Evolutionary conservation across 2,329 filamentous ascomycete species (phyloP).

Genomic region (Thelonectria rubi): DNA sequence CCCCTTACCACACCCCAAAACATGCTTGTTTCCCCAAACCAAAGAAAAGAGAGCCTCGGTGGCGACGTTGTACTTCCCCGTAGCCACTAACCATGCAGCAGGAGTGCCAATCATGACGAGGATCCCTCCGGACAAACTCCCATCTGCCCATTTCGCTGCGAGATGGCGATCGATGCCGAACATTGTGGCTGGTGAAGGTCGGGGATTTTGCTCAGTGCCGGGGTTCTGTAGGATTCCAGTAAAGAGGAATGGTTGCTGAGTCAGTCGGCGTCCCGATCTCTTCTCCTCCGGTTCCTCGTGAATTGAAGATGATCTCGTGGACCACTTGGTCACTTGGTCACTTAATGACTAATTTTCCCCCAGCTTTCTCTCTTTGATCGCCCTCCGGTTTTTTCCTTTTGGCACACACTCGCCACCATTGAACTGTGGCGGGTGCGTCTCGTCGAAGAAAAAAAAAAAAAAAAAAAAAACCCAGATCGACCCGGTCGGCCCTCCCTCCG

Average conservation of each 20-base stretch:
- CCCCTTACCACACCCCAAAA: not conserved
- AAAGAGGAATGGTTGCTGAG: not conserved
- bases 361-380: conserved; percentile 1
- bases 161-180: conserved; percentile 26
- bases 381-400: conserved; percentile 35
- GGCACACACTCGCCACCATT: conserved; percentile 40
- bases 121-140: not conserved
- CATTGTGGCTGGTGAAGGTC: conserved; percentile 7
- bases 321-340: conserved; percentile 25
- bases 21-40: not conserved
- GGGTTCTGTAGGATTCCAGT: conserved; percentile 15
- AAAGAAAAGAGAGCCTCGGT: not conserved
- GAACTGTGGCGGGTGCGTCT: conserved; percentile 32
- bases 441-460: not conserved
- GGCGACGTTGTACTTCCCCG: not conserved
- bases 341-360: conserved; percentile 32
- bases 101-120: conserved; percentile 12
- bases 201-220: not conserved
- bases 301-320: conserved; percentile 14
- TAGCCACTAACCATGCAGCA: conserved; percentile 7
- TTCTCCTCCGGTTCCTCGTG: not conserved
- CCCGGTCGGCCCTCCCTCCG: not conserved
- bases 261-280: conserved; percentile 27
- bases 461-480: too few species aligned
- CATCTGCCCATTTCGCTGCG: conserved; percentile 22